Percentiles rank a stretch among this genome's conserved stretches.
These are phyloP conservation scores for Alternaria gaisen DNA, from an alignment of 2,329 filamentous ascomycete genomes.

Conservation along the genomic window DNA sequence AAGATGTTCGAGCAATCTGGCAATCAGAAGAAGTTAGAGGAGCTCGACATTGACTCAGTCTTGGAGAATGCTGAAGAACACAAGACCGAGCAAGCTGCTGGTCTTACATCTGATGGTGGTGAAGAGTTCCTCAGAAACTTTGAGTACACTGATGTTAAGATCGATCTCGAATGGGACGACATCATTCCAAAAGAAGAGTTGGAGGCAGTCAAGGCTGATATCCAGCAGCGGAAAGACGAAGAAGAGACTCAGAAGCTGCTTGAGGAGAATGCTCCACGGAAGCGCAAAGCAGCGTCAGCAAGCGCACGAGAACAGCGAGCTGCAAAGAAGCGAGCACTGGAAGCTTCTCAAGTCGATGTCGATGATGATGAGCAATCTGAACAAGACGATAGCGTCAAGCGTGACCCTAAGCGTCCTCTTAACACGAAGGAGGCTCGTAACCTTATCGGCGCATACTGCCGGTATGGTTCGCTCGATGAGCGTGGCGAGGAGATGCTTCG, in stretches of 20 bases:
- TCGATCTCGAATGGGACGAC: slow-evolving; percentile 96
- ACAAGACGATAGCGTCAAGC: slow-evolving; percentile 59
- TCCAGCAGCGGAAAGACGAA: slow-evolving; percentile 83
- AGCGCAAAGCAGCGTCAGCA: slow-evolving; percentile 69
- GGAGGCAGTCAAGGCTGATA: slow-evolving; percentile 86
- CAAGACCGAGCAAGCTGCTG: slow-evolving; percentile 93
- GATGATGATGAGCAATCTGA: slow-evolving; percentile 62
- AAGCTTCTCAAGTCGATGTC: slow-evolving; percentile 72
- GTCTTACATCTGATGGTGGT: slow-evolving; percentile 93
- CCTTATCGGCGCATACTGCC: slow-evolving; percentile 87
- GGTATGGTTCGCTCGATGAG: slow-evolving; percentile 90
- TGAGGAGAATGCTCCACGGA: slow-evolving; percentile 84
- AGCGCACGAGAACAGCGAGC: slow-evolving; percentile 71
- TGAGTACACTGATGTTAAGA: slow-evolving; percentile 97
- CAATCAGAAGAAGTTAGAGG: slow-evolving; percentile 95
- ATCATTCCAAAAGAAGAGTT: slow-evolving; percentile 96
- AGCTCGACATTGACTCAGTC: slow-evolving; percentile 96
- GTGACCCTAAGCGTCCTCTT: slow-evolving; percentile 87
- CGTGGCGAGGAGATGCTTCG: slow-evolving; percentile 85
- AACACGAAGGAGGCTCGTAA: slow-evolving; percentile 93
- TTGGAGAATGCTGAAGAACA: slow-evolving; percentile 97
- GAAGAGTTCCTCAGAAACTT: slow-evolving; percentile 91
- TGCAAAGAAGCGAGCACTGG: slow-evolving; percentile 73
- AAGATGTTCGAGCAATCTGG: slow-evolving; percentile 98
- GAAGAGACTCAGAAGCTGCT: slow-evolving; percentile 83